Evolutionary conservation across 2,329 filamentous ascomycete genomes (phyloP), one percentile per base, ranked within the genome.

Genomic region (Cryphonectria naterciae): DNA sequence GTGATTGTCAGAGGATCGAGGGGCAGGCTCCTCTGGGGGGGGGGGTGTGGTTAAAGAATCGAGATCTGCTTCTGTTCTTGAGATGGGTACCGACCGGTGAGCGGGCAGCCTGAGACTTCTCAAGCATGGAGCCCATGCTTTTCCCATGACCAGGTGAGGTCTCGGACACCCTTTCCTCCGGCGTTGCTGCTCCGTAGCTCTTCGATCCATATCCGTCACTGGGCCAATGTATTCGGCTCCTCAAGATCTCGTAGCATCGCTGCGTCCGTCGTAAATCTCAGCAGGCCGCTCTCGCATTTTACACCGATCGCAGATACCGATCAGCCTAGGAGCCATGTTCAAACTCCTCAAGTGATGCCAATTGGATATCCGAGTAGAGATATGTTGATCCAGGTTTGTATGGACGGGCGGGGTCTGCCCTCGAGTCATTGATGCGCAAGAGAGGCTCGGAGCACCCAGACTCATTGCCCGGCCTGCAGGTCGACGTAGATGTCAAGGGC

Each of bases 31-130:
- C 32, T 32, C n/a, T n/a, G n/a, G n/a, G n/a, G n/a, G n/a, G n/a
- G n/a, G n/a, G n/a, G n/a, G n/a, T n/a, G n/a, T n/a, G n/a, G n/a
- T n/a, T n/a, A 32, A 32, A 32, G 25, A 56, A n/a, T n/a, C 52
- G 52, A 56, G 52, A 11, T 28, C n/a, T 32, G 32, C 3, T 32
- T 32, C 3, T 32, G 32, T 4, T 32, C 32, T 32, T 4, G 3
- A 32, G 32, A 32, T 32, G 37, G 37, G 10, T 39, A 28, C 37
- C 61, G 39, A 17, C 13, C n/a, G 22, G 22, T 25, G 61, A 63
- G 61, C 37, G 46, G 22, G 61, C n/a, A 63, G n/a, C 43, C 28
- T 63, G 61, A 39, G 39, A 46, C 13, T 64, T 64, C 13, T 15
- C 25, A 25, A 46, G 37, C 61, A 22, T 19, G 39, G 15, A 64